These are phyloP conservation scores for Rhodotorula sp. DNA, from an alignment of 1,284 basidiomycete genomes.

Conservation along the genomic window DNA sequence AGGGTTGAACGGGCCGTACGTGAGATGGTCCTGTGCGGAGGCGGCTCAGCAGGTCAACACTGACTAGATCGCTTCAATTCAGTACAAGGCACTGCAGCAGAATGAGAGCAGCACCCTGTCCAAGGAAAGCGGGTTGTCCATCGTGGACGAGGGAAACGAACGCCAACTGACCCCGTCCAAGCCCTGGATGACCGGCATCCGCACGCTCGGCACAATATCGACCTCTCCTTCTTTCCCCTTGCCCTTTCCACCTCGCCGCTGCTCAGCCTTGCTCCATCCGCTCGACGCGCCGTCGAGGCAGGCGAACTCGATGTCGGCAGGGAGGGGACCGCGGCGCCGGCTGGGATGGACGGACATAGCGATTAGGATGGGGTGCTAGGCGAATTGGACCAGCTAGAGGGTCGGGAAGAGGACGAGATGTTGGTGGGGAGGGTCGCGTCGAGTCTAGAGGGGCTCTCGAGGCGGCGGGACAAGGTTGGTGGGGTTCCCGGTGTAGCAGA, in stretches of 20 bases:
- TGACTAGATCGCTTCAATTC: neutral
- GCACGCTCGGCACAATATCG: conserved; percentile 38
- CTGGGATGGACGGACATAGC: conserved; percentile 29
- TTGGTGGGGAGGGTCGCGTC: neutral
- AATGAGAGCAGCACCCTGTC: neutral
- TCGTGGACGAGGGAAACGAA: neutral
- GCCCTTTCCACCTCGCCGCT: neutral
- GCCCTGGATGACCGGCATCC: conserved; percentile 18
- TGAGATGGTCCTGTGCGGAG: conserved; percentile 4
- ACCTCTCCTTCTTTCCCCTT: conserved; percentile 15
- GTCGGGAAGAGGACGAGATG: neutral
- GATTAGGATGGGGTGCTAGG: neutral
- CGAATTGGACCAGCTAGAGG: too few species aligned
- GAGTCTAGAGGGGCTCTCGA: too few species aligned
- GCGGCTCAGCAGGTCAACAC: neutral
- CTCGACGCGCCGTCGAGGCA: conserved; percentile 24
- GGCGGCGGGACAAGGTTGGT: too few species aligned
- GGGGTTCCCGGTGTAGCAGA: too few species aligned
- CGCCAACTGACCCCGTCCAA: conserved; percentile 31
- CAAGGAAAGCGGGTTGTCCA: neutral
- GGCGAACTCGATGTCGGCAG: conserved; percentile 35
- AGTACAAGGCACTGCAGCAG: too few species aligned
- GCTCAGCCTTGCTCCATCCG: conserved; percentile 13
- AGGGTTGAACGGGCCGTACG: conserved; percentile 87
- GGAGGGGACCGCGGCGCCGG: conserved; percentile 27